Conservation (phyloP, 805 yeast genomes). For the Yarrowia sp. region DNA sequence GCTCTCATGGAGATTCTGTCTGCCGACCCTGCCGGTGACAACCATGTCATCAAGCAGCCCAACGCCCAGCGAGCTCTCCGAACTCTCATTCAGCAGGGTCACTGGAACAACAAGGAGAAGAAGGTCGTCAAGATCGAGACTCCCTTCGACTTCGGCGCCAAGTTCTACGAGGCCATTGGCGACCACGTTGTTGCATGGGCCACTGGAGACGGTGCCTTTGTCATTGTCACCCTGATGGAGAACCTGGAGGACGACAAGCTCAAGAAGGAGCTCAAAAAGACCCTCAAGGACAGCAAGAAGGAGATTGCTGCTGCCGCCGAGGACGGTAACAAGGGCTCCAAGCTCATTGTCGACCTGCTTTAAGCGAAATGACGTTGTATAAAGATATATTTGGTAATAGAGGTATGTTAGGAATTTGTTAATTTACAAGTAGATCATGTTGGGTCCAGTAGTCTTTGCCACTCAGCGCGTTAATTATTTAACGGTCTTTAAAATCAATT, state of each 20-base stretch:
- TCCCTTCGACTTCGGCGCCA: conserved; percentile 44
- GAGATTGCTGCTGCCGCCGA: conserved; percentile 34
- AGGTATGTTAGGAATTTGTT: background rate
- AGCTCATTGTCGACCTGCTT: conserved; percentile 36
- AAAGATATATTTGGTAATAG: conserved; percentile 9
- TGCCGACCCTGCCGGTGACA: conserved; percentile 63
- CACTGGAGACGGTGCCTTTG: conserved; percentile 69
- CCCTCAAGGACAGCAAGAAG: conserved; percentile 45
- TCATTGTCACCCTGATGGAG: conserved; percentile 77
- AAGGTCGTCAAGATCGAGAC: conserved; percentile 46
- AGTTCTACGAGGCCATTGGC: conserved; percentile 51
- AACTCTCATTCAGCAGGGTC: conserved; percentile 79
- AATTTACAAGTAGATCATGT: no score
- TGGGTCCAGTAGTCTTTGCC: no score
- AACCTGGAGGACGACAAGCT: conserved; percentile 47
- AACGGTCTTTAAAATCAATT: no score
- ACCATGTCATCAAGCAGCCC: conserved; percentile 62
- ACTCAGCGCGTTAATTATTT: no score
- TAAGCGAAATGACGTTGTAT: background rate
- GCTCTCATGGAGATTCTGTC: conserved; percentile 50
- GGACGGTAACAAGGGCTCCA: conserved; percentile 39
- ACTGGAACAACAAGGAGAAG: conserved; percentile 67
- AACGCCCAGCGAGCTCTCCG: conserved; percentile 72
- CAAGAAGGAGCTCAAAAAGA: conserved; percentile 50
- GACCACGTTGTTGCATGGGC: conserved; percentile 65